Evolutionary conservation across 192 early-diverging fungal genomes (phyloP).

Genomic region (Linnemannia hyalina): DNA sequence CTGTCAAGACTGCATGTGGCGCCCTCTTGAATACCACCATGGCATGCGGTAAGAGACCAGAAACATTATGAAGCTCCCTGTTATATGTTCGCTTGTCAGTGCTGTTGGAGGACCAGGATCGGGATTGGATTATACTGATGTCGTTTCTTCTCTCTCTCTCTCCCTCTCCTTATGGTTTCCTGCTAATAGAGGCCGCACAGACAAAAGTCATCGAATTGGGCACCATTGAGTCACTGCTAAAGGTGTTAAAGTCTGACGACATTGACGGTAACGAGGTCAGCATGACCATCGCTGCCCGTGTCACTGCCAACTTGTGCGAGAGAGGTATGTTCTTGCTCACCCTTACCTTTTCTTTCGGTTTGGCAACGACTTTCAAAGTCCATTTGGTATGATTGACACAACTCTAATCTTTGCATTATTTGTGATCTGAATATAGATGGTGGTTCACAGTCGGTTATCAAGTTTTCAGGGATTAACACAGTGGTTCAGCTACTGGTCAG

Average conservation of each 20-base stretch:
- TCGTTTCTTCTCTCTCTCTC: neutral
- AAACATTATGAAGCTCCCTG: no score
- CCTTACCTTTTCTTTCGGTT: neutral
- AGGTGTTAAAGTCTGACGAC: constrained; percentile 27
- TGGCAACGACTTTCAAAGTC: neutral
- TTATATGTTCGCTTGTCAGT: neutral
- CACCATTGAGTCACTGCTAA: constrained; percentile 35
- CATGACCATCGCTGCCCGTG: constrained; percentile 47
- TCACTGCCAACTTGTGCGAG: constrained; percentile 40
- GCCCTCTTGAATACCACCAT: constrained; percentile 66
- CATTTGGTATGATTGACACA: neutral
- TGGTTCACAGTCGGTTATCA: constrained; percentile 50
- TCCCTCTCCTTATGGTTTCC: neutral
- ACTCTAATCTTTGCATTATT: neutral
- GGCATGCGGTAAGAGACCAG: constrained; percentile 57
- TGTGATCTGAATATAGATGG: constrained; percentile 19
- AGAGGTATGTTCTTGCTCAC: constrained; percentile 15
- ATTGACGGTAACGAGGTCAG: constrained; percentile 40
- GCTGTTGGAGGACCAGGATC: neutral
- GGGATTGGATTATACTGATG: neutral
- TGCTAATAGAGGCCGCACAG: constrained; percentile 59
- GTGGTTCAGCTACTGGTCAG: constrained; percentile 26
- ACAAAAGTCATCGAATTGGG: constrained; percentile 43
- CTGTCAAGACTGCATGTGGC: constrained; percentile 59
- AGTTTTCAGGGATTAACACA: constrained; percentile 14